These are phyloP conservation scores for Nitzschia inconspicua DNA, from an alignment of 108 stramenopile genomes.

Conservation along the genomic window DNA sequence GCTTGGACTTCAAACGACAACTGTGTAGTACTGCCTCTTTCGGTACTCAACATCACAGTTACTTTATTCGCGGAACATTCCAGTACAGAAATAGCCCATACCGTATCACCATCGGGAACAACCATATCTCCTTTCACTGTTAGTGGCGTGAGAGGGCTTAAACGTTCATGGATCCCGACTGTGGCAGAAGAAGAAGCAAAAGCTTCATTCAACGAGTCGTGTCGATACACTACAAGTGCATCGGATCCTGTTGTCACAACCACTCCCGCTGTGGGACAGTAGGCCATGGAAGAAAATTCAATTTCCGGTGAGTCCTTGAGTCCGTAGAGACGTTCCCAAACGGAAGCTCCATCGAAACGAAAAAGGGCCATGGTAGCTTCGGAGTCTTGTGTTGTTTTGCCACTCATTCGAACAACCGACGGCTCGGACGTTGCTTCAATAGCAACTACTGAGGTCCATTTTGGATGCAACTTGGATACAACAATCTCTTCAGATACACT, in stretches of 20 bases:
- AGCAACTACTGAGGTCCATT: slow-evolving; percentile 11
- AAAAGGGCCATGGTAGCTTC: slow-evolving; percentile 21
- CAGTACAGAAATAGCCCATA: slow-evolving; percentile 20
- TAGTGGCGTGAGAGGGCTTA: slow-evolving; percentile 6
- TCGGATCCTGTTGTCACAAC: slow-evolving; percentile 20
- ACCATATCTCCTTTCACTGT: slow-evolving; percentile 20
- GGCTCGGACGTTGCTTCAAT: slow-evolving; percentile 11
- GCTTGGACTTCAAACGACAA: slow-evolving; percentile 8
- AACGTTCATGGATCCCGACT: too few species aligned
- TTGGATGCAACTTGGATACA: slow-evolving; percentile 11
- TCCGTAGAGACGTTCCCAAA: slow-evolving; percentile 21
- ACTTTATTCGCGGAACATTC: slow-evolving; percentile 32
- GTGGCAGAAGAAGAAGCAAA: too few species aligned
- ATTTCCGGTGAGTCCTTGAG: not conserved
- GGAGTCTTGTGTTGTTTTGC: not conserved
- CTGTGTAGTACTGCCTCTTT: slow-evolving; percentile 46
- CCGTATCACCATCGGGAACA: slow-evolving; percentile 23
- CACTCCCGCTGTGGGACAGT: slow-evolving; percentile 27
- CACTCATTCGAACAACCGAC: slow-evolving; percentile 4
- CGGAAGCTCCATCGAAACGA: slow-evolving; percentile 1
- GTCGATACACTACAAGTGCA: not conserved
- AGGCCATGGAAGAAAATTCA: slow-evolving; percentile 21
- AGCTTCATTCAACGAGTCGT: not conserved
- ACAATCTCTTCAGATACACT: not conserved
- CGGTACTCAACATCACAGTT: slow-evolving; percentile 43